Evolutionary conservation across 2,329 filamentous ascomycete species (phyloP), one percentile per base, ranked within the genome.

Genomic region (Talaromyces sp.): DNA sequence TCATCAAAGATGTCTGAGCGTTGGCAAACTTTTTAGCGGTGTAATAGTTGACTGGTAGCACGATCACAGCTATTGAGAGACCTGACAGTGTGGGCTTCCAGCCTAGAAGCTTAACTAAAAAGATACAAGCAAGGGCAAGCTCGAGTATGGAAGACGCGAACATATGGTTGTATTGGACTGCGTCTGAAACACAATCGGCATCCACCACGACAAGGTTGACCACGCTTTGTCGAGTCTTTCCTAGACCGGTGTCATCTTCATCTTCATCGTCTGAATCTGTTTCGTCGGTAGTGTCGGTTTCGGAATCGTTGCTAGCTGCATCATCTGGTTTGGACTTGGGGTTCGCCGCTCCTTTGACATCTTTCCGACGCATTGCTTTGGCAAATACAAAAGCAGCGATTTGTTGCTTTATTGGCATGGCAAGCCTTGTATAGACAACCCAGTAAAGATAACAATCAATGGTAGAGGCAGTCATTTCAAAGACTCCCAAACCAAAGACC

Each of bases 131-230:
- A 17, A 91, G 80, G 13, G 84, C 63, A 10, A 93, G 76, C 69
- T 88, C 88, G 64, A 85, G 81, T 7, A 85, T 61, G 43, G 85
- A 85, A 38, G 82, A 83, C 4, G 85, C 78, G 64, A 92, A 86
- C 56, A 87, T 77, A 69, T 86, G 85, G 66, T 89, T 87, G 69
- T 82, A 89, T 6, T 83, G 78, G n/a, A 80, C 80, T 68, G 91
- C 91, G 58, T 89, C 85, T 0, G 87, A 79, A 51, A 93, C 80
- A 51, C 89, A 84, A 63, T 86, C 85, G 7, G 84, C 80, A 71
- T 93, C 90, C 14, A 93, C 86, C n/a, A 88, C 89, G 51, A 92
- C 86, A 32, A 92, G 79, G 70, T 93, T 93, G 61, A 93, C 86
- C 4, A 88, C 89, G 54, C 83, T 85, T 73, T 92, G 88, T 66